Evolutionary conservation across 352 stramenopile species (phyloP).

Genomic region (Phytophthora vignae): DNA sequence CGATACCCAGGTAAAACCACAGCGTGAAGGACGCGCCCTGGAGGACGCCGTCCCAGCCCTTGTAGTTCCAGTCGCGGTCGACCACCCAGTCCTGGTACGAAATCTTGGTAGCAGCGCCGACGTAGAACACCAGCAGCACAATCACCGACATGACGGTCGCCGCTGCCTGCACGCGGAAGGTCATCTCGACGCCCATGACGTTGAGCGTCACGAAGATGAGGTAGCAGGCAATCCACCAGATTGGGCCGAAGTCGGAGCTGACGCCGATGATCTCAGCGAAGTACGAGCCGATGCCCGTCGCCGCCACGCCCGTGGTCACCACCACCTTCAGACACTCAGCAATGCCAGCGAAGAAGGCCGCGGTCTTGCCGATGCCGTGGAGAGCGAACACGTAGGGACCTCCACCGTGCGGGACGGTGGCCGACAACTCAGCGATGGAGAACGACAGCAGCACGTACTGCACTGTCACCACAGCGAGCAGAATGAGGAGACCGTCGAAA

Average conservation of each 20-base stretch:
- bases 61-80: conserved; percentile 67
- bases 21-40: conserved; percentile 67
- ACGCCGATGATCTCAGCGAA: conserved; percentile 59
- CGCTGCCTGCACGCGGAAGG: conserved; percentile 66
- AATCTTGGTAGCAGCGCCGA: conserved; percentile 55
- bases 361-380: conserved; percentile 55
- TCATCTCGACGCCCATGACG: conserved; percentile 63
- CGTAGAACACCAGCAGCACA: conserved; percentile 65
- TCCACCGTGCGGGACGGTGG: conserved; percentile 55
- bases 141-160: conserved; percentile 61
- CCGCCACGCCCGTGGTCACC: conserved; percentile 57
- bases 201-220: conserved; percentile 66
- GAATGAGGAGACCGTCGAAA: conserved; percentile 65
- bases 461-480: conserved; percentile 61
- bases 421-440: conserved; percentile 69
- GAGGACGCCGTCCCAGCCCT: conserved; percentile 53
- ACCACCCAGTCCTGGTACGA: conserved; percentile 63
- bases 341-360: conserved; percentile 66
- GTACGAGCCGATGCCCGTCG: conserved; percentile 68
- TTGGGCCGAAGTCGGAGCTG: conserved; percentile 39
- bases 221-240: conserved; percentile 70
- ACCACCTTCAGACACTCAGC: conserved; percentile 69
- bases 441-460: conserved; percentile 72
- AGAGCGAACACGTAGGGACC: conserved; percentile 70
- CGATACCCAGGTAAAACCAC: conserved; percentile 76